phyloP scores from a whole-genome alignment of 2,329 filamentous ascomycete genomes.

The Chrysosporium queenslandicum region DNA sequence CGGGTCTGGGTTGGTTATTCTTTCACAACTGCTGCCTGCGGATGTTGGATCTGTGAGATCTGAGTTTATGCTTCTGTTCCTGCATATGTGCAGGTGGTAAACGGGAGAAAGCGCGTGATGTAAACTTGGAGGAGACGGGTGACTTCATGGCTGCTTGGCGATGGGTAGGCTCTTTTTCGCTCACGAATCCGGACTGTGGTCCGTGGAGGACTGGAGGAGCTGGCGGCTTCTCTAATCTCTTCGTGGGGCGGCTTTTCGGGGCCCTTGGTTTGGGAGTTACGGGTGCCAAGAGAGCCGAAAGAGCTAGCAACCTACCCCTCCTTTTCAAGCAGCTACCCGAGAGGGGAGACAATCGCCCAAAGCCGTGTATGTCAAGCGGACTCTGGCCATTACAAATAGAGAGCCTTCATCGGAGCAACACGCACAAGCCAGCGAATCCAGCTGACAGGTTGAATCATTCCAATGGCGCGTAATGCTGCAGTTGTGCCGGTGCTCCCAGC shows the following conservation, averaged over 20 bases:
- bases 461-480: not conserved
- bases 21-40: not conserved
- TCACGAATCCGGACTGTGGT: not conserved
- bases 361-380: not conserved
- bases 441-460: not conserved
- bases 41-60: not conserved
- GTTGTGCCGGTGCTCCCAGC: no score
- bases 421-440: not conserved
- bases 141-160: slow-evolving; percentile 5
- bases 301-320: slow-evolving; percentile 1
- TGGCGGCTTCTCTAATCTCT: not conserved
- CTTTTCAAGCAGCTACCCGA: not conserved
- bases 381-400: not conserved
- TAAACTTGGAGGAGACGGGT: no score
- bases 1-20: no score
- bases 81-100: not conserved
- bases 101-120: no score
- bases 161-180: not conserved
- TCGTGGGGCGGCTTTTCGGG: not conserved
- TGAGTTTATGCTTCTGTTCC: slow-evolving; percentile 10
- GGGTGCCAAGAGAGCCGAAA: not conserved
- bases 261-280: not conserved
- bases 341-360: not conserved
- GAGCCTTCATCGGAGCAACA: not conserved
- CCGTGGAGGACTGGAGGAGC: not conserved